Base-by-base conservation (phyloP, 139 green algal genomes). In the Volvox reticuliferus region DNA sequence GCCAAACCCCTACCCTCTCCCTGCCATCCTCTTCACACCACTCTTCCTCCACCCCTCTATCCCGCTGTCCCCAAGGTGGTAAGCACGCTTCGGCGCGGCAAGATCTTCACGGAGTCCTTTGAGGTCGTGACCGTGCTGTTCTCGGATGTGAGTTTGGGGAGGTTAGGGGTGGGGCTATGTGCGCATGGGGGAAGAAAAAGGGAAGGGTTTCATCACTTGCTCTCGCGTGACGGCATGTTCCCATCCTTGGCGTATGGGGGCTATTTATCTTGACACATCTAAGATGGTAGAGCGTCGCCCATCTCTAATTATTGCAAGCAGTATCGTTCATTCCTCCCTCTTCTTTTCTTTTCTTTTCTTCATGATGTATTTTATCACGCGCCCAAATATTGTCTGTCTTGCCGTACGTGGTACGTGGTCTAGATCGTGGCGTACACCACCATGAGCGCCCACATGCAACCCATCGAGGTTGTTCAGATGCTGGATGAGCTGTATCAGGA, bases 401-500 rank as follows among this genome's bases (percentile, higher is more conserved):
- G 44, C 44, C 44, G 44, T 55, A 55, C 44, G 44, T 55, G 44
- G 44, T 55, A 55, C 44, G 16, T 50, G n/a, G 80, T 65, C 62
- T 21, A 93, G 67, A 80, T 93, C 26, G 91, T 93, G 79, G 44
- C 75, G 62, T 93, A 91, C 91, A 93, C 91, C 69, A 87, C 86
- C 44, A 84, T 92, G 63, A 71, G 30, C 32, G 80, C 86, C 26
- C 24, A 73, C 12, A 87, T 93, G 71, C 55, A n/a, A 30, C 77
- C 91, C 55, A 79, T 89, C 32, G 62, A 92, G 80, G 79, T 92
- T 0, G 79, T 93, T 19, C 61, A 37, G 62, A 83, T 93, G 65
- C 77, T 93, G 75, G 77, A 93, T 35, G 63, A 89, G 33, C 61
- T 93, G 50, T 93, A 88, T 35, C 55, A 83, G 37, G 73, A 55